Conservation (phyloP, 2,329 filamentous ascomycete species). For the Calonectria montana region DNA sequence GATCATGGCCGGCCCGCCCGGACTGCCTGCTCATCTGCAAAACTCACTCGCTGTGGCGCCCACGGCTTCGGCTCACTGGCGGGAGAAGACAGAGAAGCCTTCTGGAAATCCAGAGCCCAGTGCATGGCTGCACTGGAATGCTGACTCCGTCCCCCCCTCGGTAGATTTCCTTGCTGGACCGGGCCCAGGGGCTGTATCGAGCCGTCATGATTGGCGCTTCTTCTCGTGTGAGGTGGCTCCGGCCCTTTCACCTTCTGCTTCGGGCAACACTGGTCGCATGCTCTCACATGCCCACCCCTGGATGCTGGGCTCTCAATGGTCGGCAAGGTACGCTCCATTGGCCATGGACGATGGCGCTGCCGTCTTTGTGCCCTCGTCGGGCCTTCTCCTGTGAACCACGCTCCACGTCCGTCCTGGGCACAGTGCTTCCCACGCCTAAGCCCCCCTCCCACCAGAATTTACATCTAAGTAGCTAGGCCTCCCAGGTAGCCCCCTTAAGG, state of each 20-base stretch:
- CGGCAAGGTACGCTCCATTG: slow-evolving; percentile 26
- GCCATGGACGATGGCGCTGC: slow-evolving; percentile 36
- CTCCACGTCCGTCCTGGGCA: slow-evolving; percentile 1
- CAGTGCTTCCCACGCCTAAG: slow-evolving; percentile 3
- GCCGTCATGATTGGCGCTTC: slow-evolving; percentile 46
- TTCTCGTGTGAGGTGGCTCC: slow-evolving; percentile 45
- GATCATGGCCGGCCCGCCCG: slow-evolving; percentile 2
- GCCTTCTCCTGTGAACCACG: slow-evolving; percentile 34
- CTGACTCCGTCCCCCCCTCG: slow-evolving; percentile 33
- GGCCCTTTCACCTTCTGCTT: slow-evolving; percentile 51
- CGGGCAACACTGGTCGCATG: slow-evolving; percentile 48
- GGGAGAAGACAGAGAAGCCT: slow-evolving; percentile 39
- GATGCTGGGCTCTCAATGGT: slow-evolving; percentile 42
- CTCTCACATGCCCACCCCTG: slow-evolving; percentile 45
- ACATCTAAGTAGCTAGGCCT: slow-evolving; percentile 10
- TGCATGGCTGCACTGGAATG: slow-evolving; percentile 33
- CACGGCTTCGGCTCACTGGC: slow-evolving; percentile 14
- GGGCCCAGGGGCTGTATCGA: slow-evolving; percentile 42
- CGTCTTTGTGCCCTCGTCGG: slow-evolving; percentile 35
- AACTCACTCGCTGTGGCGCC: slow-evolving; percentile 9
- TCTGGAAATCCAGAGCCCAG: slow-evolving; percentile 42
- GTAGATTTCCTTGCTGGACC: slow-evolving; percentile 41
- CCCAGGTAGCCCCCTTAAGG: slow-evolving; percentile 21
- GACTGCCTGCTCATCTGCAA: background rate
- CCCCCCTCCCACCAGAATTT: background rate